A percentile compares a stretch with the other conserved stretches of the same genome.
These are phyloP conservation scores for Apiospora sp. DNA, from an alignment of 2,329 filamentous ascomycete species.

Conservation along the genomic window DNA sequence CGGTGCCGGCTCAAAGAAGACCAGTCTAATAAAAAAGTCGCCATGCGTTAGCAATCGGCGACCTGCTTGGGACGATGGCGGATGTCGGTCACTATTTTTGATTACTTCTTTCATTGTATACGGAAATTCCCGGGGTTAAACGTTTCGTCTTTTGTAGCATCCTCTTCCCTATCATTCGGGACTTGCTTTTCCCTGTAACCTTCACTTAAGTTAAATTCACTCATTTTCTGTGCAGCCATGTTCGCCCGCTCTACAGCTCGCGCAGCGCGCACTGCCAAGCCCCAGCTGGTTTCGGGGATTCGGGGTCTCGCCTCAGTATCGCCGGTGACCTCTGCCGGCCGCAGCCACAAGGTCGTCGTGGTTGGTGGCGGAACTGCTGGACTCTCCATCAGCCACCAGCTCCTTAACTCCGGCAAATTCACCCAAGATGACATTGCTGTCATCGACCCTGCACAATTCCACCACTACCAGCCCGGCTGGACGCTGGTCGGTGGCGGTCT, in stretches of 20 bases:
- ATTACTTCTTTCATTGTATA: not conserved
- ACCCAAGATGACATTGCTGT: slow-evolving; percentile 46
- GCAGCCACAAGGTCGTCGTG: slow-evolving; percentile 69
- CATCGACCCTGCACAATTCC: slow-evolving; percentile 43
- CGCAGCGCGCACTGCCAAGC: slow-evolving; percentile 14
- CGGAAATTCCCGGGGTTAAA: not conserved
- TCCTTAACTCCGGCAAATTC: slow-evolving; percentile 52
- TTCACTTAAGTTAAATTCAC: not conserved
- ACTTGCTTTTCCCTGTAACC: not conserved
- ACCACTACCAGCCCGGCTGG: slow-evolving; percentile 50
- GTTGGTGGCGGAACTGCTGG: slow-evolving; percentile 74
- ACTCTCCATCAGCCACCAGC: slow-evolving; percentile 71
- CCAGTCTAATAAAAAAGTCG: slow-evolving; percentile 3
- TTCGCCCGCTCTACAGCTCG: slow-evolving; percentile 6
- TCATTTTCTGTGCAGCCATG: not conserved
- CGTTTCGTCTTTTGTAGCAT: not conserved
- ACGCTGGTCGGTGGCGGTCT: slow-evolving; percentile 48
- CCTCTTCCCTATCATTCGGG: not conserved
- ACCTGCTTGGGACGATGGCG: not conserved
- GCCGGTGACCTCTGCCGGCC: slow-evolving; percentile 44
- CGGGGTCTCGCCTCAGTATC: slow-evolving; percentile 34
- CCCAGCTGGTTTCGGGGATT: slow-evolving; percentile 8
- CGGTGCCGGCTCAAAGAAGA: slow-evolving; percentile 7
- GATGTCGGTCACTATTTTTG: not conserved
- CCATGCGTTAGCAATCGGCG: slow-evolving; percentile 1